Percentiles rank a stretch among this genome's conserved stretches.
phyloP scores from a whole-genome alignment of 2,329 filamentous ascomycete species.

The Cordyceps sp. region DNA sequence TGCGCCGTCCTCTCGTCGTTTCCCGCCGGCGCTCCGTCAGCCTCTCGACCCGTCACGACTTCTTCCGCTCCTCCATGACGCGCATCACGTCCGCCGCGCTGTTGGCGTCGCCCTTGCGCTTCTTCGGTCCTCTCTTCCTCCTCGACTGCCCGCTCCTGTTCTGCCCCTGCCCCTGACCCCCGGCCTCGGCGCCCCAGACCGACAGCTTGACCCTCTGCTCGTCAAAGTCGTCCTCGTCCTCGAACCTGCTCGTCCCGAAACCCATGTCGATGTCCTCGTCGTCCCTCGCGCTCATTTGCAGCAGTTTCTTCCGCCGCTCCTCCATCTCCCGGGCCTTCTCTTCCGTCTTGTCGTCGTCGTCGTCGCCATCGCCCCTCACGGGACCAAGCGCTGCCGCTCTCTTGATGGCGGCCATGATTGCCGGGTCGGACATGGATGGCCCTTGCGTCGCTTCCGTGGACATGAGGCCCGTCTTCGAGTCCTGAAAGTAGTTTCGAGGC shows the following conservation, averaged over 20 bases:
- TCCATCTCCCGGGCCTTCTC: slow-evolving; percentile 38
- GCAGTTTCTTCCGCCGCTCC: slow-evolving; percentile 56
- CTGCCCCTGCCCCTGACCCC: slow-evolving; percentile 25
- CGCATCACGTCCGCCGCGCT: slow-evolving; percentile 65
- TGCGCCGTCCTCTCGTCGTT: too few species aligned
- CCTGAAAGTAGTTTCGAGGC: slow-evolving; percentile 46
- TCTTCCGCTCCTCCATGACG: slow-evolving; percentile 49
- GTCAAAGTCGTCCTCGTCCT: slow-evolving; percentile 75
- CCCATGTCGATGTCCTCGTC: slow-evolving; percentile 87
- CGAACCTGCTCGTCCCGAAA: slow-evolving; percentile 75
- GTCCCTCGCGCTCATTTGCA: slow-evolving; percentile 60
- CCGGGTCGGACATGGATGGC: slow-evolving; percentile 53
- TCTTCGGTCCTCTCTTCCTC: slow-evolving; percentile 56
- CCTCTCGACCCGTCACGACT: slow-evolving; percentile 7
- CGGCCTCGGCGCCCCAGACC: slow-evolving; percentile 42
- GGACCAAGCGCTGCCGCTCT: slow-evolving; percentile 56
- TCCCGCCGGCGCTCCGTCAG: too few species aligned
- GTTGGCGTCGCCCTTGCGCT: slow-evolving; percentile 64
- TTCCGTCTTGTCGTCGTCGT: slow-evolving; percentile 21
- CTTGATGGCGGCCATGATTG: slow-evolving; percentile 69
- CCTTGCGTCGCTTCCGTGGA: slow-evolving; percentile 32
- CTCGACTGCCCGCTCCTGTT: slow-evolving; percentile 31
- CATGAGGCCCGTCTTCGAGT: slow-evolving; percentile 34
- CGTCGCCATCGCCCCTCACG: slow-evolving; percentile 15
- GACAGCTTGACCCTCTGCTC: slow-evolving; percentile 50